These are phyloP conservation scores for Litchi chinensis DNA, from an alignment of 345 rosid genomes.

Conservation along the genomic window DNA sequence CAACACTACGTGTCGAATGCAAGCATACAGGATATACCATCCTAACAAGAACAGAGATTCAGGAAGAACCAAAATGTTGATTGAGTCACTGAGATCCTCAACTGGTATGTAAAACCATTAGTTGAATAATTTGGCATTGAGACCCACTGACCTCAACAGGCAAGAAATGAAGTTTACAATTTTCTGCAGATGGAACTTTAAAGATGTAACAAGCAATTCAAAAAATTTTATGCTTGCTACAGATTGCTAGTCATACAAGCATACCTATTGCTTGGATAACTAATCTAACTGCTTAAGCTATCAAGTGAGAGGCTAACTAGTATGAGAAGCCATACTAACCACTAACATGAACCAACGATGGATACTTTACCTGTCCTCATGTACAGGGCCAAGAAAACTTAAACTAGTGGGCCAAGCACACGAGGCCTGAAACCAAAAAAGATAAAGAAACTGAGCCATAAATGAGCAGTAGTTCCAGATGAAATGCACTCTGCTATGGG, in stretches of 20 bases:
- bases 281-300: slow-evolving; percentile 5
- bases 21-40: background rate
- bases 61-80: background rate
- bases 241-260: background rate
- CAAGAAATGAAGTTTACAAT: background rate
- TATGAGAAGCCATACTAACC: background rate
- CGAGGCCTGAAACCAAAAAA: background rate
- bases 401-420: slow-evolving; percentile 1
- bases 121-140: background rate
- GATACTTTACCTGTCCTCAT: background rate
- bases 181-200: background rate
- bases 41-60: background rate
- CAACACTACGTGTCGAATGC: background rate
- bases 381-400: background rate
- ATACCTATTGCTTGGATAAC: background rate
- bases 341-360: background rate
- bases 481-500: background rate
- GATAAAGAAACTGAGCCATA: background rate
- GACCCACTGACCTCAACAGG: background rate
- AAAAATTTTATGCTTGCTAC: background rate
- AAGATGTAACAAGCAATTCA: background rate
- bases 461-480: background rate
- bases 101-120: background rate
- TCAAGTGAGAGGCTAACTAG: slow-evolving; percentile 3
- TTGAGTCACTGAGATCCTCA: slow-evolving; percentile 13